phyloP scores from a whole-genome alignment of 2,329 filamentous ascomycete species.

The Boeremia exigua region DNA sequence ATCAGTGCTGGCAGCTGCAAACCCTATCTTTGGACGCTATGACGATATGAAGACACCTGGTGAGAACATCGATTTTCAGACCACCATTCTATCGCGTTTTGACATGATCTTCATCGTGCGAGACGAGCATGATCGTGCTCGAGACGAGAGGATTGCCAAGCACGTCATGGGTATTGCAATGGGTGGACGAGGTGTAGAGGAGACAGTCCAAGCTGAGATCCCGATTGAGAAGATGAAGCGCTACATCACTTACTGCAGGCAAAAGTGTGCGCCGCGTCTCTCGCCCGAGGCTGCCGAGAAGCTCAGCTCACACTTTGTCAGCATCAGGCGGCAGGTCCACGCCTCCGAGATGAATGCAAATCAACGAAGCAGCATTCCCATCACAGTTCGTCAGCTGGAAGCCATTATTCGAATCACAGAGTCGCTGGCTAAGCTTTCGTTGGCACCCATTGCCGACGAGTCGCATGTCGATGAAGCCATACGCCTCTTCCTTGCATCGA shows the following conservation, averaged over 20 bases:
- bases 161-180: slow-evolving; percentile 99
- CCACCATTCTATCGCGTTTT: slow-evolving; percentile 95
- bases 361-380: slow-evolving; percentile 89
- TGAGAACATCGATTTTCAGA: slow-evolving; percentile 99
- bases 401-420: slow-evolving; percentile 97
- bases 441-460: slow-evolving; percentile 86
- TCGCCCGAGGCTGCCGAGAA: slow-evolving; percentile 93
- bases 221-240: slow-evolving; percentile 96
- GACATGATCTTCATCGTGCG: slow-evolving; percentile 99
- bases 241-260: slow-evolving; percentile 96
- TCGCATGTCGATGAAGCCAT: slow-evolving; percentile 97
- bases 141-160: slow-evolving; percentile 91
- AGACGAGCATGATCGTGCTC: slow-evolving; percentile 87
- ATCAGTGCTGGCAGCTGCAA: slow-evolving; percentile 92
- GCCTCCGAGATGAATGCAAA: slow-evolving; percentile 89
- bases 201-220: slow-evolving; percentile 85
- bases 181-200: slow-evolving; percentile 82
- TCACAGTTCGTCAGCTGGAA: slow-evolving; percentile 95
- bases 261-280: slow-evolving; percentile 89
- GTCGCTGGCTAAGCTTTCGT: slow-evolving; percentile 86
- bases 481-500: slow-evolving; percentile 91
- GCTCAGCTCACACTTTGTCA: slow-evolving; percentile 95
- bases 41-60: slow-evolving; percentile 97
- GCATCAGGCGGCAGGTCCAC: slow-evolving; percentile 92
- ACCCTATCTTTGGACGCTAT: slow-evolving; percentile 96